Conservation (phyloP, 2,329 filamentous ascomycete genomes). For the Pezicula neosporulosa region DNA sequence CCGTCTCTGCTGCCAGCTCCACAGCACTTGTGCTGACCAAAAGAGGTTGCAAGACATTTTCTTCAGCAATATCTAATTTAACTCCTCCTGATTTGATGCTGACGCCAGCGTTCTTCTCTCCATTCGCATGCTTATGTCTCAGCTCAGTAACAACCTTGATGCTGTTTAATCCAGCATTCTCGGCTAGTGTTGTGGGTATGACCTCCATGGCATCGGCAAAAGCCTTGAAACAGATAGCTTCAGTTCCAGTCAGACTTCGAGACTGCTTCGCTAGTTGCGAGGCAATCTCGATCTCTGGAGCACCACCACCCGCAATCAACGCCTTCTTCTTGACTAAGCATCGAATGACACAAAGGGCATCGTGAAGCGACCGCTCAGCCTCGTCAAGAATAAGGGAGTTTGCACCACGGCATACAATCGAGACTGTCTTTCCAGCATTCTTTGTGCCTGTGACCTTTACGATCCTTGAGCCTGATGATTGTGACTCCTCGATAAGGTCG, state of each 20-base stretch:
- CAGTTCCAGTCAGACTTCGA: conserved; percentile 81
- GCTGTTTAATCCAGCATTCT: conserved; percentile 96
- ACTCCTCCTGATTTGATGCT: conserved; percentile 98
- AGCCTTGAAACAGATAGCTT: conserved; percentile 98
- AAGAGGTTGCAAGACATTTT: conserved; percentile 94
- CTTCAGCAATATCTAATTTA: conserved; percentile 93
- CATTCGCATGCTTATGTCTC: conserved; percentile 88
- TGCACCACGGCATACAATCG: conserved; percentile 89
- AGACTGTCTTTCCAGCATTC: conserved; percentile 81
- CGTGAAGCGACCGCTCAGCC: conserved; percentile 93
- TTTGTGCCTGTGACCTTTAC: conserved; percentile 94
- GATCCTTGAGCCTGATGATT: conserved; percentile 83
- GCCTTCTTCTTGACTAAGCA: conserved; percentile 99
- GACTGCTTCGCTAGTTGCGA: conserved; percentile 80
- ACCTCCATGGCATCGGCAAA: conserved; percentile 98
- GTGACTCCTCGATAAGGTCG: conserved; percentile 89
- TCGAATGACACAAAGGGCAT: conserved; percentile 94
- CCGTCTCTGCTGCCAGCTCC: conserved; percentile 94
- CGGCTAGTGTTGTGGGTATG: conserved; percentile 91
- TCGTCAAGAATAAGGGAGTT: conserved; percentile 95
- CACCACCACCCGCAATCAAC: conserved; percentile 94
- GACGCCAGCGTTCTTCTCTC: conserved; percentile 93
- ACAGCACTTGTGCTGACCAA: conserved; percentile 97
- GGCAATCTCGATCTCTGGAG: conserved; percentile 94
- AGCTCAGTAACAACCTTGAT: conserved; percentile 98